These are phyloP conservation scores for Pseudonectria buxi DNA, from an alignment of 2,329 filamentous ascomycete species.

Conservation along the genomic window DNA sequence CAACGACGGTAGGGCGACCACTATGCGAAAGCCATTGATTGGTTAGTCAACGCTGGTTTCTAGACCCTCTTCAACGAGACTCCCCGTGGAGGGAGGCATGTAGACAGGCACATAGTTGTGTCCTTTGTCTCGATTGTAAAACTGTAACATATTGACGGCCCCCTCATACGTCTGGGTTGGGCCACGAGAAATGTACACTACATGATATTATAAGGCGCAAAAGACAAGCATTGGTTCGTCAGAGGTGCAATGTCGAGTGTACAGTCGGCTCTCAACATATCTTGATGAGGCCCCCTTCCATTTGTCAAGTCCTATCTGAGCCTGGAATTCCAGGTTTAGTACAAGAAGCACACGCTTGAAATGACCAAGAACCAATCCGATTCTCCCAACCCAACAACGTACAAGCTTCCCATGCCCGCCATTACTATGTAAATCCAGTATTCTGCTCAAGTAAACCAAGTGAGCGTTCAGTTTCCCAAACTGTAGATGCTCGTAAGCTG, in stretches of 20 bases:
- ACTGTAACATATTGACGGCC: conserved; percentile 23
- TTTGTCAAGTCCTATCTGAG: conserved; percentile 18
- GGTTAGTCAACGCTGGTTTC: conserved; percentile 30
- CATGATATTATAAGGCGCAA: conserved; percentile 20
- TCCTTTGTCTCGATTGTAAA: conserved; percentile 10
- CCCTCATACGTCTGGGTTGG: conserved; percentile 7
- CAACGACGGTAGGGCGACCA: conserved; percentile 26
- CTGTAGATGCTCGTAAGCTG: conserved; percentile 55
- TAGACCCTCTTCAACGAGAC: conserved; percentile 12
- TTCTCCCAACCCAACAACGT: conserved; percentile 23
- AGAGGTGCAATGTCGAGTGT: conserved; percentile 18
- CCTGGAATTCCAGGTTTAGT: conserved; percentile 24
- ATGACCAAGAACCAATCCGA: conserved; percentile 19
- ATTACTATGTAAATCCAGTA: conserved; percentile 16
- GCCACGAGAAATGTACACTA: conserved; percentile 22
- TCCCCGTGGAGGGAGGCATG: neutral
- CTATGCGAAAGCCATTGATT: conserved; percentile 23
- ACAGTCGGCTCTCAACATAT: conserved; percentile 14
- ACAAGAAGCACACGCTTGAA: conserved; percentile 20
- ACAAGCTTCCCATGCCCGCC: conserved; percentile 16
- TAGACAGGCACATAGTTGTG: neutral
- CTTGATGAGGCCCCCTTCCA: conserved; percentile 16
- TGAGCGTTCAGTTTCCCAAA: conserved; percentile 39
- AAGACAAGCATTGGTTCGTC: conserved; percentile 20
- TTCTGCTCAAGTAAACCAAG: conserved; percentile 1